phyloP scores from a whole-genome alignment of 73 alveolate genomes.

The Paramecium biaurelia region DNA sequence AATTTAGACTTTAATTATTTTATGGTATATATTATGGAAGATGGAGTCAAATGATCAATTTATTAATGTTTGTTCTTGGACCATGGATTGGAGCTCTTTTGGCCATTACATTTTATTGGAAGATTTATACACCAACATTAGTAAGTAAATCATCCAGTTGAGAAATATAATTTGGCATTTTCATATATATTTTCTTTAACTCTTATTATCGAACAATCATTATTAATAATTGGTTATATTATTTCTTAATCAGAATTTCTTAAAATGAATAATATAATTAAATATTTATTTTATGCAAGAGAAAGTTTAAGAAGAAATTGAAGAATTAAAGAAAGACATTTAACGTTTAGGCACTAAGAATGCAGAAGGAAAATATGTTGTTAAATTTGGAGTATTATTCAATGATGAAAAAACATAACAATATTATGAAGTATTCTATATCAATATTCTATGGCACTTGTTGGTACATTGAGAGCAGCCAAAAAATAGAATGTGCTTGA shows the following conservation, averaged over 20 bases:
- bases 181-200: neutral
- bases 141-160: neutral
- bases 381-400: constrained; percentile 35
- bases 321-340: constrained; percentile 30
- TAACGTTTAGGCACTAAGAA: constrained; percentile 5
- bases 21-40: constrained; percentile 41
- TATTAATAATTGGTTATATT: too few relatives aligned
- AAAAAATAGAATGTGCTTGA: constrained; percentile 24
- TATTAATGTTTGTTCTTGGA: neutral
- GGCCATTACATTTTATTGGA: constrained; percentile 45
- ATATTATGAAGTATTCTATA: constrained; percentile 40
- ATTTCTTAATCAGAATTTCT: too few relatives aligned
- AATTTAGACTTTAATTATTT: neutral
- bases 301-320: constrained; percentile 38
- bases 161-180: neutral
- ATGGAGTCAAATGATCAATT: constrained; percentile 17
- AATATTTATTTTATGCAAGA: neutral
- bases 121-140: neutral
- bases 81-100: constrained; percentile 41
- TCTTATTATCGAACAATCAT: too few relatives aligned
- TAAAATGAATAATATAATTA: neutral
- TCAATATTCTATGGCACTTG: constrained; percentile 17
- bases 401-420: constrained; percentile 26
- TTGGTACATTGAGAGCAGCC: constrained; percentile 54
- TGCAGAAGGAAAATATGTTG: constrained; percentile 26